Conservation (phyloP, 352 stramenopile species). For the Phytophthora syringae region DNA sequence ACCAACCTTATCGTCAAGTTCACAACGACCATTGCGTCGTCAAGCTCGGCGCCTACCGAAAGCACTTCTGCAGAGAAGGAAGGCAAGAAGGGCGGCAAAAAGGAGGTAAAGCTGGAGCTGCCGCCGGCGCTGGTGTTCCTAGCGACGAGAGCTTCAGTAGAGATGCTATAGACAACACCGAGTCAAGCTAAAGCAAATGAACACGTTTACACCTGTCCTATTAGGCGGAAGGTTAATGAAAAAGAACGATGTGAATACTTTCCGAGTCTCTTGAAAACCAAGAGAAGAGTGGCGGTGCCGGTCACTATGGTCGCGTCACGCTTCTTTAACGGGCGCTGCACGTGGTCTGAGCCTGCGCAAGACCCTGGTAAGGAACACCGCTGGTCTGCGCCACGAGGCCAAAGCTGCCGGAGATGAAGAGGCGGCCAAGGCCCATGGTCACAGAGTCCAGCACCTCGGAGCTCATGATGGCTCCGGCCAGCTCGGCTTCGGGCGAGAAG, state of each 20-base stretch:
- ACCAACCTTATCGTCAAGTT: slow-evolving; percentile 84
- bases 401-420: slow-evolving; percentile 78
- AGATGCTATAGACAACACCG: slow-evolving; percentile 13
- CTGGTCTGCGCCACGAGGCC: slow-evolving; percentile 72
- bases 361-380: slow-evolving; percentile 37
- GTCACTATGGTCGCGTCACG: slow-evolving; percentile 13
- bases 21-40: slow-evolving; percentile 63
- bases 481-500: slow-evolving; percentile 52
- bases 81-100: slow-evolving; percentile 45
- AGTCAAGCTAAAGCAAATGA: slow-evolving; percentile 17
- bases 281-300: slow-evolving; percentile 15
- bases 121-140: slow-evolving; percentile 11
- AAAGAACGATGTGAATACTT: slow-evolving; percentile 38
- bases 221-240: slow-evolving; percentile 25
- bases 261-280: slow-evolving; percentile 30
- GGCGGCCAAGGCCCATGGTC: slow-evolving; percentile 68
- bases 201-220: slow-evolving; percentile 30
- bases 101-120: slow-evolving; percentile 23
- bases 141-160: slow-evolving; percentile 35
- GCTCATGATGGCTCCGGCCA: slow-evolving; percentile 68
- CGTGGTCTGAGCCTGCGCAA: slow-evolving; percentile 51
- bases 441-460: slow-evolving; percentile 62
- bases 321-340: slow-evolving; percentile 33
- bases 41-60: slow-evolving; percentile 6
- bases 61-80: slow-evolving; percentile 31